These are phyloP conservation scores for Haematococcus sp. DNA, from an alignment of 139 green algal species.

Conservation along the genomic window DNA sequence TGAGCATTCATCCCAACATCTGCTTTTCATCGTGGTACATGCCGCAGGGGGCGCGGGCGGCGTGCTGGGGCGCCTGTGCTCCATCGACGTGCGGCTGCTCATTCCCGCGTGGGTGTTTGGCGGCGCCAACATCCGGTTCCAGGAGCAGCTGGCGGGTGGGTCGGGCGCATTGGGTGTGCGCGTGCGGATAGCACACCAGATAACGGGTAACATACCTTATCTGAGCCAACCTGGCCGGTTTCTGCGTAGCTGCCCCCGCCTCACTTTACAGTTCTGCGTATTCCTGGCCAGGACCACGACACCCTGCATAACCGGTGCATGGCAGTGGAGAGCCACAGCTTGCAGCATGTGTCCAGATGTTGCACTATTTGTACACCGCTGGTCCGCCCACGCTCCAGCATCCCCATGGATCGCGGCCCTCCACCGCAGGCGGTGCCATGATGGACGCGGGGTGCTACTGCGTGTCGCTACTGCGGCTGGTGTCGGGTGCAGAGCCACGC, in stretches of 20 bases:
- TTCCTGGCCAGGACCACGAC: too few species aligned
- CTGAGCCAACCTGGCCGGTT: background rate
- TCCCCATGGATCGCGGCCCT: too few species aligned
- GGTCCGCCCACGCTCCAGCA: too few species aligned
- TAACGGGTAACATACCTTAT: too few species aligned
- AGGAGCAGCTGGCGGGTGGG: conserved; percentile 46
- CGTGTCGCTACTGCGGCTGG: conserved; percentile 25
- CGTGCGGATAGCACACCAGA: too few species aligned
- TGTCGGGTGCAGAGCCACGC: conserved; percentile 11
- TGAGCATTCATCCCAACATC: background rate
- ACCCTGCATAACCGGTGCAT: too few species aligned
- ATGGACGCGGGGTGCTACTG: conserved; percentile 56
- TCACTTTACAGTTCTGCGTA: too few species aligned
- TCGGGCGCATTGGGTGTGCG: too few species aligned
- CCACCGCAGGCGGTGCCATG: conserved; percentile 34
- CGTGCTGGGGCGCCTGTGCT: conserved; percentile 13
- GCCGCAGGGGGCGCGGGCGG: conserved; percentile 16
- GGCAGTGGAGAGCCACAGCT: too few species aligned
- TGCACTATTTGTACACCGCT: too few species aligned
- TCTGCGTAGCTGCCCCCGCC: background rate
- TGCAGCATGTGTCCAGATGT: too few species aligned
- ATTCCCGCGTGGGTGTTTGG: conserved; percentile 49
- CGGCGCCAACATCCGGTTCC: conserved; percentile 39
- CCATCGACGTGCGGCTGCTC: conserved; percentile 27
- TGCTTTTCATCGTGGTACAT: conserved; percentile 11